phyloP scores from a whole-genome alignment of 805 yeast species.

The Candida krabiensis region DNA sequence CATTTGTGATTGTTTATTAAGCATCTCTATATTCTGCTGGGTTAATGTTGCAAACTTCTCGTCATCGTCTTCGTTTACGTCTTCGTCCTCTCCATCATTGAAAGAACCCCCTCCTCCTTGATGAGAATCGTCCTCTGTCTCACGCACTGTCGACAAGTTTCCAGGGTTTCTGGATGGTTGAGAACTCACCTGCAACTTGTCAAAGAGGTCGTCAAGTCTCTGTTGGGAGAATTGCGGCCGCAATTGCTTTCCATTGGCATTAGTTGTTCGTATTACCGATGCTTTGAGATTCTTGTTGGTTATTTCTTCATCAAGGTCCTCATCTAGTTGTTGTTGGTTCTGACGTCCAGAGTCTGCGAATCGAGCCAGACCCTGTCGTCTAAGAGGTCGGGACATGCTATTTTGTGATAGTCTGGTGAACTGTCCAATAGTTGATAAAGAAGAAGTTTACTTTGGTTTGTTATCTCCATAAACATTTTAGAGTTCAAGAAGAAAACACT shows the following conservation, averaged over 20 bases:
- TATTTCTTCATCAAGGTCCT: slow-evolving; percentile 3
- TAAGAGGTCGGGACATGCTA: too few species aligned
- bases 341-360: not conserved
- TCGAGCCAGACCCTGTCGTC: too few species aligned
- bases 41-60: slow-evolving; percentile 21
- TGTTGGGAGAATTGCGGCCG: slow-evolving; percentile 16
- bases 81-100: too few species aligned
- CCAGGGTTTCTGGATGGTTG: too few species aligned
- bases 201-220: slow-evolving; percentile 17
- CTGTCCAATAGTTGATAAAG: too few species aligned
- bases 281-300: slow-evolving; percentile 13
- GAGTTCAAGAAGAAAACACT: too few species aligned
- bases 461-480: too few species aligned
- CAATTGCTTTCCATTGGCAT: slow-evolving; percentile 7
- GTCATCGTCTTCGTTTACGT: slow-evolving; percentile 4
- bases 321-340: slow-evolving; percentile 1
- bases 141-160: slow-evolving; percentile 27
- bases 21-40: slow-evolving; percentile 20
- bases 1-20: slow-evolving; percentile 14
- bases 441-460: too few species aligned
- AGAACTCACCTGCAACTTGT: slow-evolving; percentile 5
- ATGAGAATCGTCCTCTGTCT: slow-evolving; percentile 14
- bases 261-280: slow-evolving; percentile 22
- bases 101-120: too few species aligned
- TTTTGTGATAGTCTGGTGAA: too few species aligned